Percentiles rank a stretch among this genome's conserved stretches.
These are phyloP conservation scores for Metarhizium brunneum DNA, from an alignment of 2,329 filamentous ascomycete genomes.

Conservation along the genomic window DNA sequence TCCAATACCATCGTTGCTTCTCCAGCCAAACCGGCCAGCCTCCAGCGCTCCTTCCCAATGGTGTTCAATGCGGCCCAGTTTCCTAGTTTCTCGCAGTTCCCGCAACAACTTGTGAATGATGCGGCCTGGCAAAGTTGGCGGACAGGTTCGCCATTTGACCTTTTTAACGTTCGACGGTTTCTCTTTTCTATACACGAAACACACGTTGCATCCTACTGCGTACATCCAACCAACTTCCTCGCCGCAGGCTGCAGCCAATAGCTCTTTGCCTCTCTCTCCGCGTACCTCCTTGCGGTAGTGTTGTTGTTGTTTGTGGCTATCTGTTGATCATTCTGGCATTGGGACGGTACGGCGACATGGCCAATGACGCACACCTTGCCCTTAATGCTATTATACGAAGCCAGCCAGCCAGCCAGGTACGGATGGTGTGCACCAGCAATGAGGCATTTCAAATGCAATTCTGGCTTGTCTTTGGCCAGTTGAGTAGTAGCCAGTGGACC, in stretches of 20 bases:
- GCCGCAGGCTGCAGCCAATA: not conserved
- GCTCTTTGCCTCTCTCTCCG: not conserved
- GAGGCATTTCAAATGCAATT: slow-evolving; percentile 1
- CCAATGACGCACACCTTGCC: not conserved
- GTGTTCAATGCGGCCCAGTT: not conserved
- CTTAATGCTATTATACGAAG: not conserved
- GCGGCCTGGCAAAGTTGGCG: no score
- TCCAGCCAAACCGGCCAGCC: not conserved
- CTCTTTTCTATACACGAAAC: no score
- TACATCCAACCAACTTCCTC: not conserved
- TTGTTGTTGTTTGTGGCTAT: not conserved
- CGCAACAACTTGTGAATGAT: not conserved
- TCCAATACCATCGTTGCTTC: not conserved
- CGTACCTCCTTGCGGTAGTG: not conserved
- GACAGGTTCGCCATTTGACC: no score
- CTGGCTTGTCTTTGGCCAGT: not conserved
- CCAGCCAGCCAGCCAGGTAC: not conserved
- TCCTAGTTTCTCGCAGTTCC: not conserved
- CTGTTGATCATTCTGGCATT: not conserved
- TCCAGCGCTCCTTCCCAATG: not conserved
- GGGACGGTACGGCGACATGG: not conserved
- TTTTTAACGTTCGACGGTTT: no score
- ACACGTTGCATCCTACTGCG: no score
- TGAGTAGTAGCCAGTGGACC: not conserved
- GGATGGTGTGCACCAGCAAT: slow-evolving; percentile 1